These are phyloP conservation scores for Xerocomus potaroensis DNA, from an alignment of 768 basidiomycete genomes.

Conservation along the genomic window DNA sequence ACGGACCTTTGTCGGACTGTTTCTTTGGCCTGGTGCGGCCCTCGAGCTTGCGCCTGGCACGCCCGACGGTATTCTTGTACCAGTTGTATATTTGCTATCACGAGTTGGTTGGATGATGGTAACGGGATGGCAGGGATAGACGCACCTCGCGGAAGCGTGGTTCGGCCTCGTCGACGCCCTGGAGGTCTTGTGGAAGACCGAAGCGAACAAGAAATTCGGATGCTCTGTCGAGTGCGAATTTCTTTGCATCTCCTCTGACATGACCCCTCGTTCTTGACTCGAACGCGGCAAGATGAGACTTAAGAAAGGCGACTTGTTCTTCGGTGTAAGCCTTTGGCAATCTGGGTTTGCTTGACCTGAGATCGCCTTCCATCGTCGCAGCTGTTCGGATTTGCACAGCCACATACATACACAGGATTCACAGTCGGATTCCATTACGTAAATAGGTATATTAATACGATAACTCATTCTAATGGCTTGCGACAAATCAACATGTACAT, in stretches of 20 bases:
- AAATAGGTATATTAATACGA: neutral
- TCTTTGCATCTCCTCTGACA: conserved; percentile 65
- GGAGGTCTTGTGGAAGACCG: conserved; percentile 53
- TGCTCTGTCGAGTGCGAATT: conserved; percentile 61
- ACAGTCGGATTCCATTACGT: conserved; percentile 23
- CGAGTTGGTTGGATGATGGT: neutral
- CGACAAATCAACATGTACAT: conserved; percentile 72
- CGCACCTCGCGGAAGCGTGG: conserved; percentile 58
- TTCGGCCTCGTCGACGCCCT: conserved; percentile 53
- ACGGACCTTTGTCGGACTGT: conserved; percentile 46
- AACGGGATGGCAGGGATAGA: neutral
- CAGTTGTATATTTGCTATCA: conserved; percentile 63
- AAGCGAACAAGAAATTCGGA: conserved; percentile 57
- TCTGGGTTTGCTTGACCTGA: conserved; percentile 62
- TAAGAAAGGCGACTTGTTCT: conserved; percentile 57
- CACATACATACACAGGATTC: conserved; percentile 22
- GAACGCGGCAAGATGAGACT: conserved; percentile 50
- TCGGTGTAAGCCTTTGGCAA: conserved; percentile 62
- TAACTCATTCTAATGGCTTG: conserved; percentile 37
- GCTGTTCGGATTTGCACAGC: conserved; percentile 13
- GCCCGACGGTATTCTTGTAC: conserved; percentile 68
- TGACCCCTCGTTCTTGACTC: conserved; percentile 56
- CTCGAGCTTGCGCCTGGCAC: conserved; percentile 54
- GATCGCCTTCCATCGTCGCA: conserved; percentile 45
- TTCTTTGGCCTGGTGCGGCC: conserved; percentile 51